Evolutionary conservation across 768 basidiomycete genomes (phyloP), one percentile per base, ranked within the genome.

Genomic region (Fomitopsis serialis): DNA sequence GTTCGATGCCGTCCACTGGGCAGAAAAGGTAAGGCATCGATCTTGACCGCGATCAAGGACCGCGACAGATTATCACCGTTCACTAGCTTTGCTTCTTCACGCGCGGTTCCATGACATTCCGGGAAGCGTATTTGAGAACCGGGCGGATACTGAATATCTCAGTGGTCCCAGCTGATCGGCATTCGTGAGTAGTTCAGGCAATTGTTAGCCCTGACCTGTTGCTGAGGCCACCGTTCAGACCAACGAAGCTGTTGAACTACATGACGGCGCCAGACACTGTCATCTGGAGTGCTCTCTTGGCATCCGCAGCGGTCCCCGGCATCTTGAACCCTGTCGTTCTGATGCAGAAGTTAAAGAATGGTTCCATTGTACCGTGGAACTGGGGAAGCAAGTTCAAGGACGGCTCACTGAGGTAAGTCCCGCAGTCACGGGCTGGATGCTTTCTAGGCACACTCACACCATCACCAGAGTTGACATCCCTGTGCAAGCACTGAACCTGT

Each of bases 361-460:
- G 92, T 1, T 79, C 75, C 37, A 72, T 94, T 50, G 79, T 91
- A 7, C 94, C 94, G 0, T 95, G 93, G 89, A 96, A 89, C 65
- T 94, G 92, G 85, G 95, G 94, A 23, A 92, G 89, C 57, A 80
- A 87, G 56, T 98, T 95, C 70, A 95, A 91, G 65, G 94, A 98
- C 63, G 94, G 94, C 2, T 93, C 91, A 24, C 69, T 97, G 34
- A 79, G 92, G 89, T 87, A 54, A 74, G 55, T 23, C 27, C 37
- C 37, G 6, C 6, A 6, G 8, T 40, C 7, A 7, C 37, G 37
- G 37, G 6, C 19, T 8, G 6, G 37, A 40, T 19, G 15, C 15
- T 15, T 19, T 40, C 15, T 24, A 17, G 5, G 19, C 13, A 37
- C 24, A 34, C 32, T 51, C 34, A 50, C 21, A 2, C 45, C 37